A percentile compares a stretch with the other conserved stretches of the same genome.
phyloP scores from a whole-genome alignment of 75 land plant genomes.

The Larix kaempferi region DNA sequence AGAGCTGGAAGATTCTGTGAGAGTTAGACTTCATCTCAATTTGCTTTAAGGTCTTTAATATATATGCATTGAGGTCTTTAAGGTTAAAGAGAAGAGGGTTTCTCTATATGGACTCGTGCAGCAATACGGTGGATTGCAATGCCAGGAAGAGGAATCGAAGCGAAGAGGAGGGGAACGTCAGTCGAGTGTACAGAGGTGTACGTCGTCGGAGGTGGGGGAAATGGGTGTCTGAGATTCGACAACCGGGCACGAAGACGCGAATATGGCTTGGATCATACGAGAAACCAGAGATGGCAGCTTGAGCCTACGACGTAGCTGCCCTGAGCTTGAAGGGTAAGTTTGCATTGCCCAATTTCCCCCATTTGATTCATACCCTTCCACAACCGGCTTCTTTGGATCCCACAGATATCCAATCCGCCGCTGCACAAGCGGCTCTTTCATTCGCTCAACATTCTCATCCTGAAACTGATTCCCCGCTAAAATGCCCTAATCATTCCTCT shows the following conservation, averaged over 20 bases:
- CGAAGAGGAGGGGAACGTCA: background rate
- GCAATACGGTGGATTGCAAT: too few species aligned
- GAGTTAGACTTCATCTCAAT: too few species aligned
- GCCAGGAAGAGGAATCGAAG: too few species aligned
- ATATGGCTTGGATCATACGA: slow-evolving; percentile 42
- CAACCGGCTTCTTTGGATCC: slow-evolving; percentile 8
- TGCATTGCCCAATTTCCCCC: slow-evolving; percentile 36
- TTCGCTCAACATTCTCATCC: too few species aligned
- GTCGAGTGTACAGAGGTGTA: slow-evolving; percentile 27
- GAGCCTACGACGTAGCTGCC: slow-evolving; percentile 39
- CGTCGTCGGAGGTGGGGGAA: slow-evolving; percentile 35
- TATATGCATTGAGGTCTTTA: too few species aligned
- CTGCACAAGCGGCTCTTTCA: slow-evolving; percentile 18
- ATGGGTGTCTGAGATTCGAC: slow-evolving; percentile 46
- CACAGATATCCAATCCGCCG: slow-evolving; percentile 25
- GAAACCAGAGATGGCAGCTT: slow-evolving; percentile 37
- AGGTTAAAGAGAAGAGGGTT: too few species aligned
- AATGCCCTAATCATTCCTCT: too few species aligned
- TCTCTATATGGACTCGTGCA: too few species aligned
- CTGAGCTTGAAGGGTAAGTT: slow-evolving; percentile 20
- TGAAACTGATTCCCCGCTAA: too few species aligned
- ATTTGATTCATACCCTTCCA: slow-evolving; percentile 10
- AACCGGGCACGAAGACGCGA: slow-evolving; percentile 31
- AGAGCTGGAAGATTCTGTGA: too few species aligned
- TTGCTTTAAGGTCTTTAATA: too few species aligned